Evolutionary conservation across 495 filamentous ascomycete genomes (phyloP).

Genomic region (Tuber magnatum): DNA sequence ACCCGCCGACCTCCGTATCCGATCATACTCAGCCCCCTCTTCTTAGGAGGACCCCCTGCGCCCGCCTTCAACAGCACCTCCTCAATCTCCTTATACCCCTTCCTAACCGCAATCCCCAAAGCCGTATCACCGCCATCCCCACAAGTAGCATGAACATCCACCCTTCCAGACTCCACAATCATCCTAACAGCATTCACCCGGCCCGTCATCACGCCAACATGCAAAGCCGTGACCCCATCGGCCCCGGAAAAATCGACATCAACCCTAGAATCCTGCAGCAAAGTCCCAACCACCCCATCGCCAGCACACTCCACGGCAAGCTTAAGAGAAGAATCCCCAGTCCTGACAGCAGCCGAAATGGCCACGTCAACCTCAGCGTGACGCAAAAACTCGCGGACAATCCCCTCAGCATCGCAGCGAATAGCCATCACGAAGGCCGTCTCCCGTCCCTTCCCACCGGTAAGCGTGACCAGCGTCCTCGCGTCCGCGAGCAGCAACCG

Average conservation of each 20-base stretch:
- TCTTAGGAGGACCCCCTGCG: background rate
- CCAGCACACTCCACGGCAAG: background rate
- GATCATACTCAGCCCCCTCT: background rate
- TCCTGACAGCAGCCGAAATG: background rate
- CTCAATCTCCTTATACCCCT: background rate
- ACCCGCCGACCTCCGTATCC: background rate
- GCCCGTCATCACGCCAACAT: background rate
- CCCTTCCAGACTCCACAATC: background rate
- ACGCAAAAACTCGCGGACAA: background rate
- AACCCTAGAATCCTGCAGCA: background rate
- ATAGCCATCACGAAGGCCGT: slow-evolving; percentile 1
- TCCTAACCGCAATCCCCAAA: background rate
- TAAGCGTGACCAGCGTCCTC: background rate
- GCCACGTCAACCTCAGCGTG: background rate
- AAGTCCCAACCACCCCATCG: background rate
- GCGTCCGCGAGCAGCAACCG: background rate
- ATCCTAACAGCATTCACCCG: background rate
- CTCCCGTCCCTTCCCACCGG: background rate
- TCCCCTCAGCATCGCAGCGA: background rate
- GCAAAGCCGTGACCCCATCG: background rate
- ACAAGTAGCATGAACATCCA: background rate
- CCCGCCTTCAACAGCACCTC: background rate
- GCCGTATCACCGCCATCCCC: background rate
- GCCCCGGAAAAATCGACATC: background rate
- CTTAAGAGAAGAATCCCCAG: background rate